Base-by-base conservation (phyloP, 257 asterid species). In the Penstemon davidsonii region DNA sequence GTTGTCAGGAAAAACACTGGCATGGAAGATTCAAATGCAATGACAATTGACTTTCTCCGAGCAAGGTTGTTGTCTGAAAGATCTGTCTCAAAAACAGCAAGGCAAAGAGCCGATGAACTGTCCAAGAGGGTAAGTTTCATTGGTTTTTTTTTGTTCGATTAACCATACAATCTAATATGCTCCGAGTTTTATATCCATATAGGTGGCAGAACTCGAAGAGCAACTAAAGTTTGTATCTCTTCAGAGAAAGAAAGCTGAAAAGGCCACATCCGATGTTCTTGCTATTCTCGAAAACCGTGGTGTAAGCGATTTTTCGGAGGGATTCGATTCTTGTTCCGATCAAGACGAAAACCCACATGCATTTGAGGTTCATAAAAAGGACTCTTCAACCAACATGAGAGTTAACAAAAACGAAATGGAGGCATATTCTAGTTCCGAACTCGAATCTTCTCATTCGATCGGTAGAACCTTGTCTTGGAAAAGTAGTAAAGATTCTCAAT, bases 191-290 rank as follows among this genome's bases (percentile, higher is more conserved):
- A 13, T 43, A 25, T 46, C 40, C 69, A 50, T 45, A 15, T 66
- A 94, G 97, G 96, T 94, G 40, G 61, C 68, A 46, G 96, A 88
- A 78, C 92, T 94, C 55, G 97, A 87, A 84, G 90, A 84, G 73
- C 96, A 88, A 81, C 82, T 94, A 18, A 88, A 85, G 79, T 74
- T 71, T 66, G 93, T 86, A 10, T 71, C 87, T 58, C 81, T 88
- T 45, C 97, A 88, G 80, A 87, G 96, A 71, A 86, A 80, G 75
- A 91, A 85, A 77, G 97, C 99, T 43, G 99, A 94, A 74, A 91
- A 80, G 85, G 99, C 99, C 71, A 91, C 96, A 36, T 76, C 78
- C 0, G 85, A 84, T 70, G 90, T 91, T 75, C 97, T 94, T 73
- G 78, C 92, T 33, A 88, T 94, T 67, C 77, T 94, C 62, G 95